Evolutionary conservation across 2,329 filamentous ascomycete genomes (phyloP).

Genomic region (Penicillium italicum): DNA sequence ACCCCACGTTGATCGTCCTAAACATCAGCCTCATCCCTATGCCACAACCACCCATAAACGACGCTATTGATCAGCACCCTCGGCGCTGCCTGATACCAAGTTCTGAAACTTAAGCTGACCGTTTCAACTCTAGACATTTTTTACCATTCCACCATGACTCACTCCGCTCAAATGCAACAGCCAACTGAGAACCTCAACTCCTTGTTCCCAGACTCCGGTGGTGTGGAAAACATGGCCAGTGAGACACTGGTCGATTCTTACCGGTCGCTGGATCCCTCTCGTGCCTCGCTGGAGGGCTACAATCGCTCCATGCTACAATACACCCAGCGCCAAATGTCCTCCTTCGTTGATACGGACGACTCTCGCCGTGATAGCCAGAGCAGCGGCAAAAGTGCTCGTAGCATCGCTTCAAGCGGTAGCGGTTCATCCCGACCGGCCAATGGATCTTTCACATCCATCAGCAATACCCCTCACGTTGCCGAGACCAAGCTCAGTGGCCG

Average conservation of each 20-base stretch:
- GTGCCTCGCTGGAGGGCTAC: constrained; percentile 36
- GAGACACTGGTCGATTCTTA: constrained; percentile 17
- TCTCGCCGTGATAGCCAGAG: constrained; percentile 22
- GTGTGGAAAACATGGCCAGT: constrained; percentile 13
- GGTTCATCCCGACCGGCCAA: constrained; percentile 16
- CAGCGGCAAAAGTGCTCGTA: constrained; percentile 29
- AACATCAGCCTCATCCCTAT: background rate
- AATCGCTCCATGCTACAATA: constrained; percentile 40
- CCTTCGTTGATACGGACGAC: constrained; percentile 29
- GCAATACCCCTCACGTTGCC: constrained; percentile 5
- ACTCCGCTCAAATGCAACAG: constrained; percentile 16
- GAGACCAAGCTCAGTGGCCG: background rate
- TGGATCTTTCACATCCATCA: constrained; percentile 17
- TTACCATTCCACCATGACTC: constrained; percentile 17
- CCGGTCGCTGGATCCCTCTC: constrained; percentile 22
- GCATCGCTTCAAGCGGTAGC: constrained; percentile 21
- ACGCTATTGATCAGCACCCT: background rate
- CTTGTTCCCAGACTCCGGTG: constrained; percentile 22
- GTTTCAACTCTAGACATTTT: background rate
- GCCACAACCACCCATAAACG: background rate
- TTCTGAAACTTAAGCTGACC: constrained; percentile 1
- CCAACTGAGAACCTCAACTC: constrained; percentile 13
- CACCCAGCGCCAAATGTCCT: constrained; percentile 37
- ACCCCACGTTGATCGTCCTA: background rate
- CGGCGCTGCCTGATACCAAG: background rate